Percentiles rank a stretch among this genome's conserved stretches.
Evolutionary conservation across 139 green algal genomes (phyloP).

Genomic region (Tetradesmus obliquus): DNA sequence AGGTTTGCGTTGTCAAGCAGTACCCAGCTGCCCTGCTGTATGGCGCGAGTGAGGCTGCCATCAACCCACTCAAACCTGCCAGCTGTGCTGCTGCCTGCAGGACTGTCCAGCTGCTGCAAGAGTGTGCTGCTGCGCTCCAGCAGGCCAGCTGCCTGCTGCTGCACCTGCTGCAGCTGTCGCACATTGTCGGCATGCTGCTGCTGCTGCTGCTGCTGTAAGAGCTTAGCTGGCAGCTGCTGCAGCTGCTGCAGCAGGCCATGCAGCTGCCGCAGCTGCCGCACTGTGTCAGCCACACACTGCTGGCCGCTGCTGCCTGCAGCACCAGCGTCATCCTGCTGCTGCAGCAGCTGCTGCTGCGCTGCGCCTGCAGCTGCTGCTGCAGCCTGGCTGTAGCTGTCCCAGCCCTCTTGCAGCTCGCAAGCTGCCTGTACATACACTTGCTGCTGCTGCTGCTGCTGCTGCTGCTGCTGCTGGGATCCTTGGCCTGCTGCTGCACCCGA

Average conservation of each 20-base stretch:
- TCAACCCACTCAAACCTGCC: slow-evolving; percentile 99
- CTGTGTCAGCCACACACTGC: slow-evolving; percentile 4
- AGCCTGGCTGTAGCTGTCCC: slow-evolving; percentile 37
- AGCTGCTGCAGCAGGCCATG: slow-evolving; percentile 1
- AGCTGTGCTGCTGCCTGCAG: slow-evolving; percentile 52
- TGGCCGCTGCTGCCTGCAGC: not conserved
- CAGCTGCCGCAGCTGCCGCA: slow-evolving; percentile 20
- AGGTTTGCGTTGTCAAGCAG: slow-evolving; percentile 98
- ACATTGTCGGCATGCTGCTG: not conserved
- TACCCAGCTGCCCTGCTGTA: slow-evolving; percentile 92
- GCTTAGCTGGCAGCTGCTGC: not conserved
- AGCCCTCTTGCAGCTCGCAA: slow-evolving; percentile 47
- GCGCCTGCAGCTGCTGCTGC: slow-evolving; percentile 35
- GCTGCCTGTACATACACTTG: slow-evolving; percentile 18
- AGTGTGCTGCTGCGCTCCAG: slow-evolving; percentile 42
- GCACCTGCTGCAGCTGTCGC: slow-evolving; percentile 11
- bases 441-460: slow-evolving; percentile 24
- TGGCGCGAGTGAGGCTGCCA: slow-evolving; percentile 86
- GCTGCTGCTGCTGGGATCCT: not conserved
- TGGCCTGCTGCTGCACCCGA: slow-evolving; percentile 25
- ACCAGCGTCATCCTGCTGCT: slow-evolving; percentile 24
- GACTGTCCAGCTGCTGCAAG: slow-evolving; percentile 35
- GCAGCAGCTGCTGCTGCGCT: slow-evolving; percentile 26
- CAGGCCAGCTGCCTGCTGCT: not conserved
- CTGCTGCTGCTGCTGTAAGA: not conserved